Evolutionary conservation across 2,329 filamentous ascomycete genomes (phyloP).

Genomic region (Fulvia fulva): DNA sequence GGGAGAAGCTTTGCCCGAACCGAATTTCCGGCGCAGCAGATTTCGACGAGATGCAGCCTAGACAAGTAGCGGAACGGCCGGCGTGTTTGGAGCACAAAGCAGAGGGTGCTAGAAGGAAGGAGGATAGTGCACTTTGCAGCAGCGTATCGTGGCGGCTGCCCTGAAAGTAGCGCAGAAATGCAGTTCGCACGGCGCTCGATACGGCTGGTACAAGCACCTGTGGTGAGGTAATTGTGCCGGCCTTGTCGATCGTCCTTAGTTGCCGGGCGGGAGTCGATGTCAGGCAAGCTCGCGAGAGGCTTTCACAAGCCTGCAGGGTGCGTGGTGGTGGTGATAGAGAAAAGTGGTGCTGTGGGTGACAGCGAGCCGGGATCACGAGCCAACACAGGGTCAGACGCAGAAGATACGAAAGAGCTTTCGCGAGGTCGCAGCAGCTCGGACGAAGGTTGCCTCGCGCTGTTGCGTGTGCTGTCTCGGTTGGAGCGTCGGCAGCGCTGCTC

Average conservation of each 20-base stretch:
- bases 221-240: slow-evolving; percentile 32
- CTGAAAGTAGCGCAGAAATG: slow-evolving; percentile 35
- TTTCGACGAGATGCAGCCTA: slow-evolving; percentile 23
- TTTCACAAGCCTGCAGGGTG: slow-evolving; percentile 22
- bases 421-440: slow-evolving; percentile 6
- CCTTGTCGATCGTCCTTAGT: slow-evolving; percentile 28
- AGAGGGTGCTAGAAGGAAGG: slow-evolving; percentile 25
- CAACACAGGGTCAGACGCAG: slow-evolving; percentile 6
- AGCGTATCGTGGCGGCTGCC: slow-evolving; percentile 34
- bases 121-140: slow-evolving; percentile 27
- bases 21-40: slow-evolving; percentile 27
- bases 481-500: slow-evolving; percentile 13
- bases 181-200: slow-evolving; percentile 20
- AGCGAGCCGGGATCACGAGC: slow-evolving; percentile 11
- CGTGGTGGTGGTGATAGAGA: slow-evolving; percentile 15
- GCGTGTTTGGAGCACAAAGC: slow-evolving; percentile 20
- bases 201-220: slow-evolving; percentile 30
- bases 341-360: slow-evolving; percentile 19
- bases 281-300: slow-evolving; percentile 23
- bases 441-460: slow-evolving; percentile 2
- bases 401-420: not conserved
- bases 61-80: slow-evolving; percentile 25
- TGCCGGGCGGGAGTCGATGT: slow-evolving; percentile 24
- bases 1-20: slow-evolving; percentile 23
- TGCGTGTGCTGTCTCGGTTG: slow-evolving; percentile 12